A percentile compares a stretch with the other conserved stretches of the same genome.
phyloP scores from a whole-genome alignment of 108 stramenopile genomes.

The Nitzschia inconspicua region DNA sequence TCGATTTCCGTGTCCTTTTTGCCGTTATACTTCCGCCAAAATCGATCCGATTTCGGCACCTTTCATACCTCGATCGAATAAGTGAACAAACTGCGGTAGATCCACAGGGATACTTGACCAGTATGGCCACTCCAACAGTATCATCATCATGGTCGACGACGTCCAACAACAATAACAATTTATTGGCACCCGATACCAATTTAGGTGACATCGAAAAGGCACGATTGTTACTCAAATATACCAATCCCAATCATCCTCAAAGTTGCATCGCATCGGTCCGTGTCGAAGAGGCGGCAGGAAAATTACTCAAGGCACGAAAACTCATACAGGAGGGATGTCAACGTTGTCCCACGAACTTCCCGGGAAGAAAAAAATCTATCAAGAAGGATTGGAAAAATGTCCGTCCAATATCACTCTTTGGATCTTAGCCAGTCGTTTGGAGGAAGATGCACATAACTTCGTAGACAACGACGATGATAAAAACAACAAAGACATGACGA shows the following conservation, averaged over 20 bases:
- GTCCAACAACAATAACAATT: too few relatives aligned
- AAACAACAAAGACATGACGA: not conserved
- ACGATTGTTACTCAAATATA: conserved; percentile 90
- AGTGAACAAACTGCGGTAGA: too few relatives aligned
- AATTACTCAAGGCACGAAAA: conserved; percentile 91
- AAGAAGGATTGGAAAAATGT: conserved; percentile 79
- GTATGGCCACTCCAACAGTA: conserved; percentile 64
- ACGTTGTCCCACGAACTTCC: conserved; percentile 83
- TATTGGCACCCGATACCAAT: too few relatives aligned
- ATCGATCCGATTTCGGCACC: too few relatives aligned
- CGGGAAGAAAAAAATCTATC: conserved; percentile 74
- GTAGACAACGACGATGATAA: not conserved
- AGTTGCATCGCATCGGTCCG: conserved; percentile 98
- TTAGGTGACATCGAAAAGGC: conserved; percentile 97
- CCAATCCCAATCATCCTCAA: conserved; percentile 96
- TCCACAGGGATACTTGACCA: conserved; percentile 93
- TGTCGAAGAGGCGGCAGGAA: conserved; percentile 95
- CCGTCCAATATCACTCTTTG: conserved; percentile 80
- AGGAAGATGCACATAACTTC: conserved; percentile 58
- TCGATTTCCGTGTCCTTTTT: too few relatives aligned
- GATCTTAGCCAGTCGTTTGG: conserved; percentile 86
- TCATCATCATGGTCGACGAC: too few relatives aligned
- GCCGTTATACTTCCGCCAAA: too few relatives aligned
- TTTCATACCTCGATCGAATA: too few relatives aligned
- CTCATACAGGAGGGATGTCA: conserved; percentile 96